Percentiles rank a stretch among this genome's conserved stretches.
Conservation (phyloP, 2,329 filamentous ascomycete species). For the Ramularia collo-cygni region DNA sequence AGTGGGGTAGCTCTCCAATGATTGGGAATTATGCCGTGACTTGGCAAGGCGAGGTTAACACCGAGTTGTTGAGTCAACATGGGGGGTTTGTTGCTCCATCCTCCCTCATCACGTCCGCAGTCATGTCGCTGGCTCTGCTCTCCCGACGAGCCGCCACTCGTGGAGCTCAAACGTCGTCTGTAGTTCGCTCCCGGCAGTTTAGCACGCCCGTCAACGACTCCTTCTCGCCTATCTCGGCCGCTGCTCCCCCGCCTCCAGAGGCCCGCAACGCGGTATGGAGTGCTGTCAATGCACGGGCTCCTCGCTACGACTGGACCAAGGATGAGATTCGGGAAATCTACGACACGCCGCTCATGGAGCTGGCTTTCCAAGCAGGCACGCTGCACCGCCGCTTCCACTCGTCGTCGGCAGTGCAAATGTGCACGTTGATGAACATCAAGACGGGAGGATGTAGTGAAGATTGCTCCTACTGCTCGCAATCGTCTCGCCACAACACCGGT, state of each 20-base stretch:
- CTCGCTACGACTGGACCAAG: constrained; percentile 70
- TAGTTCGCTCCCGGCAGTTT: constrained; percentile 20
- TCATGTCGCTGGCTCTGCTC: constrained; percentile 24
- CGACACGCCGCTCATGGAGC: constrained; percentile 70
- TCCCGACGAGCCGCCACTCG: constrained; percentile 18
- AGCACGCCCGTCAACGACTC: constrained; percentile 31
- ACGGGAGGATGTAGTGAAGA: constrained; percentile 88
- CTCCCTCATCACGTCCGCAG: background rate
- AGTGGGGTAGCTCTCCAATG: too few species aligned
- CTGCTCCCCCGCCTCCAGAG: constrained; percentile 21
- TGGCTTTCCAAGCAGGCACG: constrained; percentile 47
- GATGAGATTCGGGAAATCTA: constrained; percentile 79
- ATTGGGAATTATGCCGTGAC: too few species aligned
- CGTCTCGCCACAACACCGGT: constrained; percentile 70
- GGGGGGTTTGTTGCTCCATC: background rate
- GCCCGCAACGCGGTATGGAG: constrained; percentile 31
- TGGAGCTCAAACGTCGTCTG: constrained; percentile 12
- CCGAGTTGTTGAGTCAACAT: background rate
- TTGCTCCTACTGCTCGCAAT: constrained; percentile 88
- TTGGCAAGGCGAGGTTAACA: too few species aligned
- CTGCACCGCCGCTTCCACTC: constrained; percentile 82
- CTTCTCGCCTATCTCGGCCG: constrained; percentile 23
- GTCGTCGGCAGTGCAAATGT: constrained; percentile 78
- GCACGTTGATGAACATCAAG: constrained; percentile 95
- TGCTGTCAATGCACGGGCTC: constrained; percentile 54